Conservation (phyloP, 306 rosid species). For the Sechiopsis laciniata region DNA sequence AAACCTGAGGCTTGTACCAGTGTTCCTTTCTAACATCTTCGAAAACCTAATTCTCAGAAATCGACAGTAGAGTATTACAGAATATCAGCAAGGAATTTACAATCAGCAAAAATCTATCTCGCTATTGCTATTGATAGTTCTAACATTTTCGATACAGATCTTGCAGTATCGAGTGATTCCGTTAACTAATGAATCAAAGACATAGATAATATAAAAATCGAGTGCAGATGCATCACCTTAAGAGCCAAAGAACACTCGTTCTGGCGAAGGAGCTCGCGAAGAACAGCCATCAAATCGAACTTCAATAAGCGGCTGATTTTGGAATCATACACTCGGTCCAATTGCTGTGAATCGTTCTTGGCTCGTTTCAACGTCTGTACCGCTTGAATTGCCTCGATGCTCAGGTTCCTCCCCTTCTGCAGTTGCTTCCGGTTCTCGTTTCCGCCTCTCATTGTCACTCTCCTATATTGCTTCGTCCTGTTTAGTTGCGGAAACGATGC, state of each 20-base stretch:
- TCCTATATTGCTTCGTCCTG: constrained; percentile 15
- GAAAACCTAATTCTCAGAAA: constrained; percentile 31
- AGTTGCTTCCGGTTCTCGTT: constrained; percentile 43
- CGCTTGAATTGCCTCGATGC: constrained; percentile 54
- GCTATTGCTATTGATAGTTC: neutral
- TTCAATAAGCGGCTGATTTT: constrained; percentile 41
- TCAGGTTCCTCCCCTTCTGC: constrained; percentile 50
- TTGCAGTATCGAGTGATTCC: neutral
- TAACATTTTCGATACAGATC: neutral
- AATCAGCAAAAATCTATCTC: neutral
- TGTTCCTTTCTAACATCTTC: constrained; percentile 39
- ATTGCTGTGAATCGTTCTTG: constrained; percentile 16
- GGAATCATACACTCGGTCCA: constrained; percentile 31
- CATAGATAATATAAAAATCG: neutral
- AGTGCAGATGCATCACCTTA: constrained; percentile 28
- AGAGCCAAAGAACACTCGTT: constrained; percentile 47
- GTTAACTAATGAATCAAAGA: neutral
- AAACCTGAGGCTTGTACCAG: constrained; percentile 43
- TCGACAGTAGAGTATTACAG: neutral
- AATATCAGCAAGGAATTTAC: neutral
- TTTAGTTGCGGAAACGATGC: constrained; percentile 4
- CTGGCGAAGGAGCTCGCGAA: constrained; percentile 48
- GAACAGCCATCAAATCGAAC: constrained; percentile 48
- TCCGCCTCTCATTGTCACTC: constrained; percentile 39
- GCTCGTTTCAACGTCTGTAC: constrained; percentile 43